Percentiles rank a stretch among this genome's conserved stretches.
Conservation (phyloP, 208 protist genomes). For the Trypanosomatidae sp. region DNA sequence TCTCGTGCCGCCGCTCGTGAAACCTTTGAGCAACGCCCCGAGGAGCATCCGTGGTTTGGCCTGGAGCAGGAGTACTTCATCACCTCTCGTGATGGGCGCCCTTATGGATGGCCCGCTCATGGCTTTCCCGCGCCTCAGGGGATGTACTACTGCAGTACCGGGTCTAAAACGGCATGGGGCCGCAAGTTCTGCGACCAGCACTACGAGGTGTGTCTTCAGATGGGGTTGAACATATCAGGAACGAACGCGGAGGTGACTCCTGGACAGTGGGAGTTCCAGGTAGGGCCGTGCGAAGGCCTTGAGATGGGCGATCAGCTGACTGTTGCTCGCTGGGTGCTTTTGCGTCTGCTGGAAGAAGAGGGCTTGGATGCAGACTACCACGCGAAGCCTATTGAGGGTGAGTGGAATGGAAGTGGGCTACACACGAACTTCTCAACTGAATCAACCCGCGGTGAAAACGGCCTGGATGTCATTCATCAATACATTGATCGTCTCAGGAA, state of each 20-base stretch:
- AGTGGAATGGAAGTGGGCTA: constrained; percentile 98
- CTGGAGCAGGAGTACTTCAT: constrained; percentile 89
- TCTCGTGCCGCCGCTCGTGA: constrained; percentile 80
- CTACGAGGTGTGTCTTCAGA: constrained; percentile 81
- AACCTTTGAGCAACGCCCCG: constrained; percentile 80
- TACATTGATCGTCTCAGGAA: constrained; percentile 74
- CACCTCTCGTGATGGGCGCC: constrained; percentile 44
- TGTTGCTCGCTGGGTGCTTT: constrained; percentile 92
- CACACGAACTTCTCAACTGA: constrained; percentile 98
- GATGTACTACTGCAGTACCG: constrained; percentile 96
- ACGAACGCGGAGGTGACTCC: constrained; percentile 97
- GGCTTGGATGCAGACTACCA: constrained; percentile 81
- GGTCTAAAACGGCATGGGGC: constrained; percentile 76
- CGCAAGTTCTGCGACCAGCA: constrained; percentile 83
- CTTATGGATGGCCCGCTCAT: constrained; percentile 83
- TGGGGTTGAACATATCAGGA: constrained; percentile 89
- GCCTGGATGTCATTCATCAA: constrained; percentile 71
- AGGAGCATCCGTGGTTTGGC: constrained; percentile 86
- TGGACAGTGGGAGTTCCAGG: constrained; percentile 98
- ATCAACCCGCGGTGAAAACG: constrained; percentile 76
- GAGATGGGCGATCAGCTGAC: constrained; percentile 95
- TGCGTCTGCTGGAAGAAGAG: constrained; percentile 72
- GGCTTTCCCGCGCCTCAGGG: constrained; percentile 96
- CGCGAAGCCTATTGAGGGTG: constrained; percentile 95
- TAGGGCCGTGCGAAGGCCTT: constrained; percentile 90